These are phyloP conservation scores for Millerozyma miso DNA, from an alignment of 805 yeast species.

Conservation along the genomic window DNA sequence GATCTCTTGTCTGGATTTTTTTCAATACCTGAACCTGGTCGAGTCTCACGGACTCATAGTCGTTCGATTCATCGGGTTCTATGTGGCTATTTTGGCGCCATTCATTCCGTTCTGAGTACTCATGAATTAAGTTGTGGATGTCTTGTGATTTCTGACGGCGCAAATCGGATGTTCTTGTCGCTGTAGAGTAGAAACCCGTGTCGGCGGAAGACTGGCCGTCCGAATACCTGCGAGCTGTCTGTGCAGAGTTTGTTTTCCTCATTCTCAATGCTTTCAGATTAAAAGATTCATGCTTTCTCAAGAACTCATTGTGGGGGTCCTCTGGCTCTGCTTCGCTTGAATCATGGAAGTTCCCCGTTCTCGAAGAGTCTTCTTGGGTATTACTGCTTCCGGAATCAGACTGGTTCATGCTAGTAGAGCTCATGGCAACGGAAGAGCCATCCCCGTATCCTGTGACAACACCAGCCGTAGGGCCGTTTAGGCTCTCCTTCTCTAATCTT, in stretches of 20 bases:
- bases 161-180: conserved; percentile 21
- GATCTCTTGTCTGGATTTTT: not conserved
- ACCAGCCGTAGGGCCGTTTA: not conserved
- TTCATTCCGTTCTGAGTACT: conserved; percentile 44
- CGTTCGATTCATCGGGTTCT: not conserved
- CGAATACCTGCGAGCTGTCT: conserved; percentile 4
- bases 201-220: conserved; percentile 5
- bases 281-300: conserved; percentile 10
- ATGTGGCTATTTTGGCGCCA: conserved; percentile 9
- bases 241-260: not conserved
- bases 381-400: not conserved
- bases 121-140: conserved; percentile 37
- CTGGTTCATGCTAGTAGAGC: not conserved
- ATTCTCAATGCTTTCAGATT: conserved; percentile 3
- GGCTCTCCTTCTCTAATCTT: not conserved
- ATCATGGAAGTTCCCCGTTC: not conserved
- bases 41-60: conserved; percentile 12
- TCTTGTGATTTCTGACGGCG: conserved; percentile 28
- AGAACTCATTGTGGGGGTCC: conserved; percentile 20
- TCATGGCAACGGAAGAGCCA: not conserved
- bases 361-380: not conserved
- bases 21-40: conserved; percentile 2
- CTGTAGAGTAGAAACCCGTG: conserved; percentile 12
- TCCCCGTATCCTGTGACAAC: not conserved
- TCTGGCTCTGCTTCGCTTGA: conserved; percentile 1